These are phyloP conservation scores for Picea sitchensis DNA, from an alignment of 75 land plant species.

Conservation along the genomic window DNA sequence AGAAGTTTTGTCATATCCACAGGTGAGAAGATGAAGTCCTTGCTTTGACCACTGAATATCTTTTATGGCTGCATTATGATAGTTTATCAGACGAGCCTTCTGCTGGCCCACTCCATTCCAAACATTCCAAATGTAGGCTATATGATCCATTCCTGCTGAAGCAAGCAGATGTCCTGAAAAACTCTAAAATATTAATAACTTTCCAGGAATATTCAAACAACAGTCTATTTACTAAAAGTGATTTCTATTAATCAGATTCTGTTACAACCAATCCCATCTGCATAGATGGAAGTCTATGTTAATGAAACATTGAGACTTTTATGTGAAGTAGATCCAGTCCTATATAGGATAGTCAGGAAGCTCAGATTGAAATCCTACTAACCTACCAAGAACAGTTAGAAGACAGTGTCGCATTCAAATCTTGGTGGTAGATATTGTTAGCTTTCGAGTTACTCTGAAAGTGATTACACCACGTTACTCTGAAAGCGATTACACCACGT, in stretches of 20 bases:
- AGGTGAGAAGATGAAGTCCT: constrained; percentile 73
- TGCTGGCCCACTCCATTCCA: constrained; percentile 56
- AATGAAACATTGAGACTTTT: neutral
- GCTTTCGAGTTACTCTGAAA: too few species aligned
- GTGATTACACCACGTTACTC: too few species aligned
- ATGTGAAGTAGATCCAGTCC: too few species aligned
- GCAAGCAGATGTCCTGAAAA: constrained; percentile 89
- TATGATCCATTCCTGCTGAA: constrained; percentile 86
- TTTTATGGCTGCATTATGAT: constrained; percentile 79
- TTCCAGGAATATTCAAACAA: neutral
- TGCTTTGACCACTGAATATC: constrained; percentile 79
- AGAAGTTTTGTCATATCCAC: constrained; percentile 84
- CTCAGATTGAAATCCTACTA: too few species aligned
- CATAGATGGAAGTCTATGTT: neutral
- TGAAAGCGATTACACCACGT: too few species aligned
- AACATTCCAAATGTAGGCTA: constrained; percentile 77
- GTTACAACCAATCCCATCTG: neutral
- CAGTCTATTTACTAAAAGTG: neutral
- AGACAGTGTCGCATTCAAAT: too few species aligned
- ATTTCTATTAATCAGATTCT: neutral
- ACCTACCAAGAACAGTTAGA: too few species aligned
- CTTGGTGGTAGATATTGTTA: too few species aligned
- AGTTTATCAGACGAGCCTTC: constrained; percentile 39
- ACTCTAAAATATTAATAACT: constrained; percentile 5
- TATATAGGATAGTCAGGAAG: too few species aligned